Evolutionary conservation across 2,329 filamentous ascomycete species (phyloP), one percentile per base, ranked within the genome.

Genomic region (Colletotrichum sp.): DNA sequence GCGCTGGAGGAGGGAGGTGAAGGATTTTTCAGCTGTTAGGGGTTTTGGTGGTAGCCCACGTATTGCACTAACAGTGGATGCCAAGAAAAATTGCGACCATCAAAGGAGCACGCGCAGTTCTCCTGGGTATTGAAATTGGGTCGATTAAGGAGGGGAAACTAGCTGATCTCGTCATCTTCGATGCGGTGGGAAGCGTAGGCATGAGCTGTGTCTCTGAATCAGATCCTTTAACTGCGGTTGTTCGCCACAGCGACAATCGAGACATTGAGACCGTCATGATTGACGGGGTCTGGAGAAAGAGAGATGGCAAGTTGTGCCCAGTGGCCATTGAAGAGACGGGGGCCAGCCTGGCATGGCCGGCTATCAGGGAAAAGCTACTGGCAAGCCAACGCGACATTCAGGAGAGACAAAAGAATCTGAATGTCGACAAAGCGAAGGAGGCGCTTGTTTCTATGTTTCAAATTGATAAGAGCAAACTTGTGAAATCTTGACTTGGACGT

Each of bases 151-250:
- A 55, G 51, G 51, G 51, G 0, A 55, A 55, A 55, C 21, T 29
- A 13, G 51, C 51, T 55, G 51, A 55, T 55, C 51, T 55, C 21
- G 51, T 55, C 51, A 55, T 55, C 51, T 55, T 55, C 51, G 51
- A 55, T 27, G 51, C 51, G 21, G 24, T 55, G 51, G 78, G 8
- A 8, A 76, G 12, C 80, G 80, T 83, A 16, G 86, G 87, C 0
- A 85, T 85, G 74, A 78, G 80, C 51, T 87, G 87, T 5, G 88
- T 63, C 24, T 34, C 59, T 36, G 59, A 63, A 34, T 43, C 59
- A 38, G 59, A 63, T 63, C 59, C 59, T 16, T 16, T 63, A 21
- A 63, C 59, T 63, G 59, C 59, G 16, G 59, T 63, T 63, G 59
- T 63, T 5, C 59, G 59, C 36, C 59, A 63, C 59, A 43, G 59